Evolutionary conservation across 805 yeast species (phyloP).

Genomic region (Zygosaccharomyces bailii): DNA sequence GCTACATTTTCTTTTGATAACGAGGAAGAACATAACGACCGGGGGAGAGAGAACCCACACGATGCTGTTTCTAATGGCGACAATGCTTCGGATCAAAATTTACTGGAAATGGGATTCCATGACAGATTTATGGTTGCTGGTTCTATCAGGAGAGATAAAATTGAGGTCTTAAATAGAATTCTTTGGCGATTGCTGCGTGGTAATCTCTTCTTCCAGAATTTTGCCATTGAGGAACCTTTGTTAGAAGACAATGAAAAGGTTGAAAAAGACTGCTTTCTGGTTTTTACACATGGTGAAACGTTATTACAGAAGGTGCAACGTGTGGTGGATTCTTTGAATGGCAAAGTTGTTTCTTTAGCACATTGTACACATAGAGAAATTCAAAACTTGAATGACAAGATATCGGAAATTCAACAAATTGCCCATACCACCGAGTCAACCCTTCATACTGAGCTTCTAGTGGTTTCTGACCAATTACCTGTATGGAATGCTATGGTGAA

Average conservation of each 20-base stretch:
- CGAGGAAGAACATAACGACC: constrained; percentile 9
- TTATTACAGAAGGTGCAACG: constrained; percentile 69
- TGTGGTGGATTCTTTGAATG: constrained; percentile 88
- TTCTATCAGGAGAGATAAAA: constrained; percentile 68
- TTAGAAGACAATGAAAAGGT: constrained; percentile 55
- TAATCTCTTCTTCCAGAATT: constrained; percentile 72
- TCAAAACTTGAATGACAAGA: constrained; percentile 43
- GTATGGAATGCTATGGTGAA: constrained; percentile 67
- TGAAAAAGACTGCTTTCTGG: constrained; percentile 77
- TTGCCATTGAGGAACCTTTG: constrained; percentile 66
- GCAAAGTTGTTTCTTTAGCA: constrained; percentile 48
- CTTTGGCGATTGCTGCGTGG: constrained; percentile 94
- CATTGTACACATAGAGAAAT: constrained; percentile 43
- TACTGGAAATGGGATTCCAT: constrained; percentile 40
- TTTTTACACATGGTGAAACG: constrained; percentile 86
- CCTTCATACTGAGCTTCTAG: constrained; percentile 70
- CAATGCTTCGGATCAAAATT: constrained; percentile 26
- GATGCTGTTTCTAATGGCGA: constrained; percentile 8
- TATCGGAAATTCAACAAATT: constrained; percentile 58
- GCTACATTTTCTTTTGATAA: constrained; percentile 29
- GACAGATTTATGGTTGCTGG: constrained; percentile 53
- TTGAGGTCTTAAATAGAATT: constrained; percentile 71
- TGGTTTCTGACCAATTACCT: constrained; percentile 69
- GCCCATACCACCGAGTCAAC: constrained; percentile 63
- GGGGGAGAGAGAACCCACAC: constrained; percentile 6